phyloP scores from a whole-genome alignment of 2,329 filamentous ascomycete species.

The Ceratocystis smalleyi region DNA sequence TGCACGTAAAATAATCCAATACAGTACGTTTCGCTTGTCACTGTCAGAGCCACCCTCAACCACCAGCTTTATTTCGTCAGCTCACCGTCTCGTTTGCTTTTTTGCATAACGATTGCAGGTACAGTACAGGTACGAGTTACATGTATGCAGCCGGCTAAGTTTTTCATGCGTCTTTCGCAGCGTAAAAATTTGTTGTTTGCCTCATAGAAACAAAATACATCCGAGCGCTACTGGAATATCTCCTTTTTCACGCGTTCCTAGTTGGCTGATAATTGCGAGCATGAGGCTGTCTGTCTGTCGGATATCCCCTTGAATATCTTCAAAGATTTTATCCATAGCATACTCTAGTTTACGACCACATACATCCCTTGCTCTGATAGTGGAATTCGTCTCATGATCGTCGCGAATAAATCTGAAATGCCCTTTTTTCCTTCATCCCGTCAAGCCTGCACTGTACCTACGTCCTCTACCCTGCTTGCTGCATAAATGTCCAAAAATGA shows the following conservation, averaged over 20 bases:
- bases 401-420: not conserved
- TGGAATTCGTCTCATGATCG: not conserved
- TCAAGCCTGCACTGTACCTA: not conserved
- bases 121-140: not conserved
- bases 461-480: not conserved
- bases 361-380: not conserved
- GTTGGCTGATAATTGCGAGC: not conserved
- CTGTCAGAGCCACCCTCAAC: not conserved
- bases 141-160: not conserved
- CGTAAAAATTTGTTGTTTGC: not conserved
- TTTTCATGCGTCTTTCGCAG: not conserved
- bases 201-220: slow-evolving; percentile 1
- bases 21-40: not conserved
- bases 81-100: not conserved
- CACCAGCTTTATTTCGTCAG: not conserved
- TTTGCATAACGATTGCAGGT: not conserved
- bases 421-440: not conserved
- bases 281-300: not conserved
- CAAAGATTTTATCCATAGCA: not conserved
- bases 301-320: not conserved
- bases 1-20: too few relatives aligned
- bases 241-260: not conserved
- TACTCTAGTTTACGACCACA: not conserved
- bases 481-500: not conserved
- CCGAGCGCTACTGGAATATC: not conserved